These are phyloP conservation scores for Russula compacta DNA, from an alignment of 768 basidiomycete species.

Conservation along the genomic window DNA sequence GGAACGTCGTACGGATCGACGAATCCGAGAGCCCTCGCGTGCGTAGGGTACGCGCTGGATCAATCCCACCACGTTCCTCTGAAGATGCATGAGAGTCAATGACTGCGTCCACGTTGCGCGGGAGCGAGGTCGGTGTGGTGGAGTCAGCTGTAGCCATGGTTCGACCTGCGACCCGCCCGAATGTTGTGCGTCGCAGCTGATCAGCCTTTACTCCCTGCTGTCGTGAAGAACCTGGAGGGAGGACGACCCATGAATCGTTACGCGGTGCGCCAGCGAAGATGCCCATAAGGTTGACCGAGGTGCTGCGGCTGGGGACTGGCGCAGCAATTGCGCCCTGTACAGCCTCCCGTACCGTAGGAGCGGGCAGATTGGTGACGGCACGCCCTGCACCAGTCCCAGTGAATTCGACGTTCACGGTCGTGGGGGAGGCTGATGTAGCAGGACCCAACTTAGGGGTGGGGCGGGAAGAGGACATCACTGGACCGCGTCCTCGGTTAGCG, in stretches of 20 bases:
- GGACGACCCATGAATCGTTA: slow-evolving; percentile 65
- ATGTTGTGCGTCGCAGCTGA: slow-evolving; percentile 11
- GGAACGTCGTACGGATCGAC: slow-evolving; percentile 82
- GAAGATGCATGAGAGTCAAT: slow-evolving; percentile 25
- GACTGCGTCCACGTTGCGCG: slow-evolving; percentile 18
- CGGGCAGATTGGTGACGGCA: slow-evolving; percentile 39
- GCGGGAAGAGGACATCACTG: slow-evolving; percentile 30
- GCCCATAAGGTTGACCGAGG: slow-evolving; percentile 48
- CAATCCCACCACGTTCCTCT: slow-evolving; percentile 38
- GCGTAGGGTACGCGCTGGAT: slow-evolving; percentile 49
- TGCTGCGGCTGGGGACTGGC: slow-evolving; percentile 15
- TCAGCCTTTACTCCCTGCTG: not conserved
- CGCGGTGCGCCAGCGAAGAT: slow-evolving; percentile 89
- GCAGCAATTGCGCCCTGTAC: slow-evolving; percentile 26
- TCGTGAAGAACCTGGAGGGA: slow-evolving; percentile 31
- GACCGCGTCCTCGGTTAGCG: slow-evolving; percentile 19
- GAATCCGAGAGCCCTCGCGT: slow-evolving; percentile 86
- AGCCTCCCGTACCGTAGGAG: slow-evolving; percentile 13
- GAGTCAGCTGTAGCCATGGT: not conserved
- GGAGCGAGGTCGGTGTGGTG: not conserved
- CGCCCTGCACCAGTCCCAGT: slow-evolving; percentile 59
- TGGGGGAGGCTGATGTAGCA: slow-evolving; percentile 78
- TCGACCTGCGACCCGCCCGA: slow-evolving; percentile 8
- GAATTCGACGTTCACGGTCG: slow-evolving; percentile 96
- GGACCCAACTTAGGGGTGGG: slow-evolving; percentile 74